These are phyloP conservation scores for Tagetes patula DNA, from an alignment of 129 eudicot species.

Conservation along the genomic window DNA sequence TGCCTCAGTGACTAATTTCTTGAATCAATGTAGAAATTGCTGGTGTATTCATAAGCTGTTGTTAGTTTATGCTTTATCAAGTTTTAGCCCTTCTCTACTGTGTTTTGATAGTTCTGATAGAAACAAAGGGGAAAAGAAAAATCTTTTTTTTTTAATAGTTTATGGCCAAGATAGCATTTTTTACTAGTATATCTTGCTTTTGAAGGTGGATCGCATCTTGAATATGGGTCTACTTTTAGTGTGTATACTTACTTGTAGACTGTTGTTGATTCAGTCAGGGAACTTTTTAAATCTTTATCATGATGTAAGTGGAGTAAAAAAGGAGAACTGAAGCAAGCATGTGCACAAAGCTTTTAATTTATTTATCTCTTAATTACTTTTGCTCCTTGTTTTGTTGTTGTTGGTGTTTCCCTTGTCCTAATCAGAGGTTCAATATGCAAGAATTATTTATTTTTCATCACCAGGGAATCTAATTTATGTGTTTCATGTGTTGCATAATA, in stretches of 20 bases:
- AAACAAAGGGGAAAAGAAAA: too few species aligned
- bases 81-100: background rate
- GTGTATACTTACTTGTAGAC: slow-evolving; percentile 28
- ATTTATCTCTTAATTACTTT: slow-evolving; percentile 18
- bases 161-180: slow-evolving; percentile 4
- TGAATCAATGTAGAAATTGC: background rate
- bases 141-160: background rate
- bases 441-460: slow-evolving; percentile 33
- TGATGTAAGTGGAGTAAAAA: slow-evolving; percentile 17
- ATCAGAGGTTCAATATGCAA: slow-evolving; percentile 29
- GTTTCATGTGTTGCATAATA: slow-evolving; percentile 20
- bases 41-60: background rate
- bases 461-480: slow-evolving; percentile 26
- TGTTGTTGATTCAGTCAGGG: slow-evolving; percentile 18
- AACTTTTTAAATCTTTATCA: background rate
- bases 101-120: background rate
- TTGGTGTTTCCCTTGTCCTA: slow-evolving; percentile 23
- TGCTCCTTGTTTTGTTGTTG: slow-evolving; percentile 10
- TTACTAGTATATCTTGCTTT: slow-evolving; percentile 31
- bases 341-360: slow-evolving; percentile 28
- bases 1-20: slow-evolving; percentile 22
- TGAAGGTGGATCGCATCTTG: slow-evolving; percentile 34
- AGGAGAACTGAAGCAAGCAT: slow-evolving; percentile 28
- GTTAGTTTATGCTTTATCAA: slow-evolving; percentile 1
- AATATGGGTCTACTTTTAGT: slow-evolving; percentile 32